Percentiles rank a stretch among this genome's conserved stretches.
phyloP scores from a whole-genome alignment of 352 stramenopile genomes.

The Pseudoperonospora humuli region DNA sequence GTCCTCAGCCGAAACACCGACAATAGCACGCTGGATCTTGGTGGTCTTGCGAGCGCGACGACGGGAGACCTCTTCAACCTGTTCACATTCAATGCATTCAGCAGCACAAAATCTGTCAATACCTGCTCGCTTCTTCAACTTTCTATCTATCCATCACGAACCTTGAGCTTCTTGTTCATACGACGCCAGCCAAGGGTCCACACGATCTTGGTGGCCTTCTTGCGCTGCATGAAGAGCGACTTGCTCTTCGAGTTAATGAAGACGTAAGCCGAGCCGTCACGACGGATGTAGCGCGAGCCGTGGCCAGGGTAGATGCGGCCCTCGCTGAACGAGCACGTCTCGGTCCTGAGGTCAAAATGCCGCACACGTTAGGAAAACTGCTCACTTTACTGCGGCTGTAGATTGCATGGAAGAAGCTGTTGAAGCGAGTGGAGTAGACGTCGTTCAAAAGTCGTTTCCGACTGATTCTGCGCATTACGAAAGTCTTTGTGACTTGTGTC shows the following conservation, averaged over 20 bases:
- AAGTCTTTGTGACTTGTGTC: background rate
- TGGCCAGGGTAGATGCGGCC: slow-evolving; percentile 97
- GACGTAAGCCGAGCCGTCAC: slow-evolving; percentile 93
- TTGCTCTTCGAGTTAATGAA: slow-evolving; percentile 97
- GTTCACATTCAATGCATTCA: slow-evolving; percentile 1
- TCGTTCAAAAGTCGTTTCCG: background rate
- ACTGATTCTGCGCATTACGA: slow-evolving; percentile 10
- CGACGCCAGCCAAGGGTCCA: slow-evolving; percentile 97
- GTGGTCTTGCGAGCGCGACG: slow-evolving; percentile 89
- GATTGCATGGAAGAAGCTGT: background rate
- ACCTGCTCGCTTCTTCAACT: background rate
- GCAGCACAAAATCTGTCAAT: slow-evolving; percentile 1
- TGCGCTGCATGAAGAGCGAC: slow-evolving; percentile 97
- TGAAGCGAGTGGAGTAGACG: slow-evolving; percentile 4
- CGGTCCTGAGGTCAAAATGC: slow-evolving; percentile 48
- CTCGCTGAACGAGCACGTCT: slow-evolving; percentile 88
- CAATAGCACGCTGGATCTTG: slow-evolving; percentile 96
- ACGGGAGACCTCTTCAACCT: slow-evolving; percentile 76
- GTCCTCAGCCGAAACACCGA: slow-evolving; percentile 94
- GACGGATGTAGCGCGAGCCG: slow-evolving; percentile 97
- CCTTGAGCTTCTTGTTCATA: slow-evolving; percentile 99
- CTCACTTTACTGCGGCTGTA: background rate
- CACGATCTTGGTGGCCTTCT: slow-evolving; percentile 99
- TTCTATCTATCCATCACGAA: slow-evolving; percentile 22
- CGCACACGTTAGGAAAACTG: slow-evolving; percentile 13